Evolutionary conservation across 768 basidiomycete genomes (phyloP).

Genomic region (Boletus coccyginus): DNA sequence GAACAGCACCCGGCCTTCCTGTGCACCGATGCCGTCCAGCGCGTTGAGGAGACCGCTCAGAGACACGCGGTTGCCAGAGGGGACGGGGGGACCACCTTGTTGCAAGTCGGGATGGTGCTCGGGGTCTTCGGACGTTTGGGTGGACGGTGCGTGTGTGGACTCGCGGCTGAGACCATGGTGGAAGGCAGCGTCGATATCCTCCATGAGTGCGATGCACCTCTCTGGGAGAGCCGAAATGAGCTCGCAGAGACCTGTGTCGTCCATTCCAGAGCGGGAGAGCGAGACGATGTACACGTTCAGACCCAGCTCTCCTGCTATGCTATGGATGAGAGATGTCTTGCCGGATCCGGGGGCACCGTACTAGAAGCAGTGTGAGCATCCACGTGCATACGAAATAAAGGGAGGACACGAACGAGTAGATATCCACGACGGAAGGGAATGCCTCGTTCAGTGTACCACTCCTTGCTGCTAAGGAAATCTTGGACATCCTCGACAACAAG

Average conservation of each 20-base stretch:
- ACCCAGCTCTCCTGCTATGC: slow-evolving; percentile 73
- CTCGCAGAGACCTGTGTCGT: slow-evolving; percentile 56
- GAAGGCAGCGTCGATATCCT: slow-evolving; percentile 83
- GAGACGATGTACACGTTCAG: slow-evolving; percentile 74
- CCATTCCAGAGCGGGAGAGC: slow-evolving; percentile 58
- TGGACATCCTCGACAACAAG: slow-evolving; percentile 62
- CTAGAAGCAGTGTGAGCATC: slow-evolving; percentile 25
- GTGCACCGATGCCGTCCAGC: slow-evolving; percentile 76
- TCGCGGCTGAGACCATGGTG: slow-evolving; percentile 40
- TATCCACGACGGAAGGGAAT: slow-evolving; percentile 83
- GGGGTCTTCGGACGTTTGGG: background rate
- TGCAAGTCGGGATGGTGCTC: slow-evolving; percentile 18
- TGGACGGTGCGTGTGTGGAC: background rate
- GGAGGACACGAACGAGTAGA: slow-evolving; percentile 44
- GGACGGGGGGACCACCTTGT: slow-evolving; percentile 3
- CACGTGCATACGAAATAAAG: background rate
- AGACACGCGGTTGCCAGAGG: slow-evolving; percentile 42
- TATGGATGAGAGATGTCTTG: slow-evolving; percentile 76
- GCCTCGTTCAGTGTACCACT: slow-evolving; percentile 73
- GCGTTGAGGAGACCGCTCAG: slow-evolving; percentile 76
- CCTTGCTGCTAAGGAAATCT: slow-evolving; percentile 66
- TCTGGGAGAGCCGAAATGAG: slow-evolving; percentile 65
- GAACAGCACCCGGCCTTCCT: slow-evolving; percentile 79
- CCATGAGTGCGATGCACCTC: slow-evolving; percentile 74
- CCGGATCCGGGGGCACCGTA: slow-evolving; percentile 77